Evolutionary conservation across 306 rosid species (phyloP).

Genomic region (cucumber (Cucumis sativus)): Cucumber_9930_V3 NC_026656.2:14064501-14065000

Average conservation of each 20-base stretch:
- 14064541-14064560: background rate
- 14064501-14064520: background rate
- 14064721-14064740: background rate
- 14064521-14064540: background rate
- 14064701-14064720: slow-evolving; percentile 25
- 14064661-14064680: slow-evolving; percentile 37
- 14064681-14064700: slow-evolving; percentile 36
- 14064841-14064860: slow-evolving; percentile 8
- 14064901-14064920: background rate
- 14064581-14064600: no score
- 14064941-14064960: background rate
- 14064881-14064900: background rate
- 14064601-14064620: no score
- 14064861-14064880: background rate
- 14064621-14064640: slow-evolving; percentile 20
- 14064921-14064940: background rate
- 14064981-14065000: background rate
- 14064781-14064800: slow-evolving; percentile 14
- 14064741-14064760: slow-evolving; percentile 7
- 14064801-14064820: slow-evolving; percentile 10
- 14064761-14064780: slow-evolving; percentile 41
- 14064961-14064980: background rate
- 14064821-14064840: slow-evolving; percentile 22
- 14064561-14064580: background rate
- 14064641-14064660: slow-evolving; percentile 25